Evolutionary conservation across 192 early-diverging fungal species (phyloP), one percentile per base, ranked within the genome.

Genomic region (Linnemannia hyalina): DNA sequence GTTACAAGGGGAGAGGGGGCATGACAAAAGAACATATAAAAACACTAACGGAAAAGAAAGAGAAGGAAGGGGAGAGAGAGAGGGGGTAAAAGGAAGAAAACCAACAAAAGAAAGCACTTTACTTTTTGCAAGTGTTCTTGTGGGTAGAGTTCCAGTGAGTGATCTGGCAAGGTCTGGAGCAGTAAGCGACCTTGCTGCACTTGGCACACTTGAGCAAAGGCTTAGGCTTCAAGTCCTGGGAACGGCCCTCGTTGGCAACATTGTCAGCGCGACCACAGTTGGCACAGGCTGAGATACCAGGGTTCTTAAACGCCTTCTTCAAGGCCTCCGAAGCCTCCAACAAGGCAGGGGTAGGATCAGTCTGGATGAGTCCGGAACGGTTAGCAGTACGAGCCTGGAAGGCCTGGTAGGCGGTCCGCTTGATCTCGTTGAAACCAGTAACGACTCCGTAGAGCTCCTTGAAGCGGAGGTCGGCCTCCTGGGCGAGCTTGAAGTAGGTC

Each of bases 81-180:
- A 49, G 29, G 29, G 29, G 29, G 10, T 32, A 77, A 23, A 44
- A 35, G 32, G 15, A 68, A 3, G n/a, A 42, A 29, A 42, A 15
- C 26, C 23, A 23, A 44, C 22, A 47, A 10, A 68, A 3, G n/a
- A 42, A 29, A 42, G 22, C 10, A 15, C 22, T 86, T 47, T 88
- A 88, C 80, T 88, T 88, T 76, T 81, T 88, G 87, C 91, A 92
- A 41, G 18, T 69, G 80, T 88, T 82, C 79, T 90, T 92, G 85
- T 92, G 91, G 74, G 82, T 84, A 44, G 88, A 68, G 76, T 90
- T 90, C 82, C 89, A 93, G 82, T 93, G 89, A n/a, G 77, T 69
- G 63, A 90, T 91, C 73, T 93, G 92, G 76, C 92, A 93, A 35
- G 92, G 91, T 82, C 90, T 83, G 44, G 89, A 90, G 76, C 92